Conservation (phyloP, 1,284 basidiomycete genomes). For the Calocybe gambosa region DNA sequence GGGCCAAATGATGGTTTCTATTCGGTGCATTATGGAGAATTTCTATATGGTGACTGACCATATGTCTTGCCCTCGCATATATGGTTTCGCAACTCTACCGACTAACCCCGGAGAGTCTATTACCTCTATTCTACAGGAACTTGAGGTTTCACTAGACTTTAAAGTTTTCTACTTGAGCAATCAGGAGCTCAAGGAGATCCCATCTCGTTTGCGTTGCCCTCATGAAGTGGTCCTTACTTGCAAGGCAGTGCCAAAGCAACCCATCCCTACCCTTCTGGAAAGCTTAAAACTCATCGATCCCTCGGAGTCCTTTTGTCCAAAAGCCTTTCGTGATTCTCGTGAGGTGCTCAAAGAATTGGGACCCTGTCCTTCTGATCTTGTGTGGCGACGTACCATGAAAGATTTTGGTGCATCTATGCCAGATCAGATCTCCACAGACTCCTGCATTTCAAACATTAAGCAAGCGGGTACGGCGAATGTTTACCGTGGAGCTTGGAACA, state of each 20-base stretch:
- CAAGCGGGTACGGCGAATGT: constrained; percentile 21
- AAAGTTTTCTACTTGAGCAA: constrained; percentile 29
- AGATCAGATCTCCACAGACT: constrained; percentile 13
- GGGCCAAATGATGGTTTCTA: constrained; percentile 26
- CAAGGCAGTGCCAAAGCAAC: constrained; percentile 20
- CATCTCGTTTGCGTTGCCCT: constrained; percentile 26
- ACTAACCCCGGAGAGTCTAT: constrained; percentile 24
- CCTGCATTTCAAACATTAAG: constrained; percentile 26
- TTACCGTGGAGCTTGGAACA: constrained; percentile 29
- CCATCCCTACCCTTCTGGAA: constrained; percentile 26
- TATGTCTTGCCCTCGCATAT: constrained; percentile 34
- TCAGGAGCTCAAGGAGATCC: constrained; percentile 24
- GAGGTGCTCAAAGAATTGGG: constrained; percentile 48
- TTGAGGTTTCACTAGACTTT: constrained; percentile 35
- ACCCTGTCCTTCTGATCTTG: constrained; percentile 54
- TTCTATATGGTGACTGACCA: constrained; percentile 35
- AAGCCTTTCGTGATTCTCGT: constrained; percentile 40
- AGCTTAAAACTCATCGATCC: constrained; percentile 33
- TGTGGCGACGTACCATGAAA: constrained; percentile 51
- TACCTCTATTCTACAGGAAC: constrained; percentile 29
- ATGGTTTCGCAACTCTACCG: constrained; percentile 33
- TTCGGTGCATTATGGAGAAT: constrained; percentile 38
- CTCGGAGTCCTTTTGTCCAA: constrained; percentile 29
- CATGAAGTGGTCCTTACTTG: constrained; percentile 44
- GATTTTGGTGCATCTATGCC: constrained; percentile 25